Evolutionary conservation across 495 filamentous ascomycete species (phyloP), one percentile per base, ranked within the genome.

Genomic region (Daldinia concentrica): DNA sequence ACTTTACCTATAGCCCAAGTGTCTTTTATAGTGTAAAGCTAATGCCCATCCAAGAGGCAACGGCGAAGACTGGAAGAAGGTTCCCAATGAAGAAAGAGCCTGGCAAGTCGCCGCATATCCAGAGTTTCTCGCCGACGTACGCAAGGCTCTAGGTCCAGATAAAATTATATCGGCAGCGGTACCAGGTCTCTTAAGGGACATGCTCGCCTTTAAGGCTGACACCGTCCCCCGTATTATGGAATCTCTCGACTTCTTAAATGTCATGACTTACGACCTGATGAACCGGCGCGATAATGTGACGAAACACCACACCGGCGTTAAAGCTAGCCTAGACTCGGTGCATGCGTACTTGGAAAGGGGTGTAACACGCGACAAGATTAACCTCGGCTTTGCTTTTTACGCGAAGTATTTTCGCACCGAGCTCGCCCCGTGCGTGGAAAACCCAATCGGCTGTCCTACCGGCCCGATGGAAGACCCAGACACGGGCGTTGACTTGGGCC

Each of bases 181-280:
- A 0, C 91, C 91, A 0, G 91, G 90, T 34, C 86, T 91, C 19
- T 76, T 80, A 26, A 78, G 82, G 51, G 91, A 94, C 69, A 91
- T 94, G 89, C 83, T 94, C 14, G 91, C 90, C 54, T 94, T 89
- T 74, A 92, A 86, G 7, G 72, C 81, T n/a, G 76, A 86, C 30
- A 89, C 86, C 1, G 82, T 90, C 0, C 90, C 90, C 1, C 73
- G 79, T 52, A 91, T 94, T 75, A 88, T 84, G 80, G 72, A 80
- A 51, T 85, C 88, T 1, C 82, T 93, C 9, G 90, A 93, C 76
- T 91, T 91, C 78, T 80, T 93, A 74, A 94, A 93, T 74, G 85
- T 93, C 58, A 94, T 94, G 91, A 87, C 86, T 22, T 94, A 94
- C 79, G 91, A 94, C 69, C 75, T 94, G 58, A 90, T 91, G 86